These are phyloP conservation scores for Pyracantha coccinea DNA, from an alignment of 331 rosid genomes.

Conservation along the genomic window DNA sequence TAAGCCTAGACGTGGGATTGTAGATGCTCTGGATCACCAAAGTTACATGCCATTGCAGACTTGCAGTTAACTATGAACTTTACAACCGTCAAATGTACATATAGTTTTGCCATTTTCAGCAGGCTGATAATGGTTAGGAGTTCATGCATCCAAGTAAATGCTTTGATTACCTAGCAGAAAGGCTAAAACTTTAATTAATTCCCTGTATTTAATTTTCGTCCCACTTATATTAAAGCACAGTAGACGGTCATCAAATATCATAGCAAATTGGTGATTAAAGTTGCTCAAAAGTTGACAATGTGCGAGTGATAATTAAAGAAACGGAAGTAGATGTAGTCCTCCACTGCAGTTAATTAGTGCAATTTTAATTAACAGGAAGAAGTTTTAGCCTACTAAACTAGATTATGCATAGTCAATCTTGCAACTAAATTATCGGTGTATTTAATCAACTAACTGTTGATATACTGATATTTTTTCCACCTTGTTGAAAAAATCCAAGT, in stretches of 20 bases:
- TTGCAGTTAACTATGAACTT: too few species aligned
- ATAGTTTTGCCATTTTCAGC: background rate
- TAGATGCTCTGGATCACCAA: too few species aligned
- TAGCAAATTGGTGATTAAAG: background rate
- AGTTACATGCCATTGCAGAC: too few species aligned
- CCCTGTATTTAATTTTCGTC: background rate
- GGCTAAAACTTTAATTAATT: background rate
- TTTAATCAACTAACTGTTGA: too few species aligned
- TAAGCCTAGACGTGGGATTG: too few species aligned
- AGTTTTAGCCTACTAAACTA: too few species aligned
- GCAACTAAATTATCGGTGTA: too few species aligned
- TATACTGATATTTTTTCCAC: too few species aligned
- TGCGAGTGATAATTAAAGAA: background rate
- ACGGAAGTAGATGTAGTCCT: background rate
- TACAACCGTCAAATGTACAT: too few species aligned
- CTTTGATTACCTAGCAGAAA: constrained; percentile 6
- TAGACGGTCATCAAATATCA: background rate
- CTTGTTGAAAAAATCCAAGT: too few species aligned
- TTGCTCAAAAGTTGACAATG: constrained; percentile 5
- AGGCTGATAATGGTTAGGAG: background rate
- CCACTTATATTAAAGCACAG: background rate
- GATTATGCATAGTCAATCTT: too few species aligned
- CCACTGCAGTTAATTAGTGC: background rate
- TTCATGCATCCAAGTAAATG: background rate
- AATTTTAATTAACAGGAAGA: background rate